These are phyloP conservation scores for Chytriomyces sp. DNA, from an alignment of 192 early-diverging fungal species.

Conservation along the genomic window DNA sequence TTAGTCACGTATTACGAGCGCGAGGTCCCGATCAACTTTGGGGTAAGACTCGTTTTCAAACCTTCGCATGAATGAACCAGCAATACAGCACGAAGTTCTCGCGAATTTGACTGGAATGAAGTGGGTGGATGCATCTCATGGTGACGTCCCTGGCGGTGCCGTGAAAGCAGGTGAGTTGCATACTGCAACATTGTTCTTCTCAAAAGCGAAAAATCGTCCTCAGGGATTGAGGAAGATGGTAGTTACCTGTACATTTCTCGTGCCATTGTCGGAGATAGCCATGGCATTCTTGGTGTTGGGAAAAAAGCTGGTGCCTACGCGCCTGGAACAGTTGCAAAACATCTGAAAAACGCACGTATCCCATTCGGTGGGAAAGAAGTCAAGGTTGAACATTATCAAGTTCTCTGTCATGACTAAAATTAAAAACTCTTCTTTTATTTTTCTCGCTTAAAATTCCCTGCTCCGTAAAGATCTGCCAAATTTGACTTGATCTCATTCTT, in stretches of 20 bases:
- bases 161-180: neutral
- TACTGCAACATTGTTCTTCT: too few relatives aligned
- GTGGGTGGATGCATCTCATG: neutral
- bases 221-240: conserved; percentile 23
- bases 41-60: neutral
- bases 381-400: neutral
- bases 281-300: neutral
- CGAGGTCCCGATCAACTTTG: conserved; percentile 26
- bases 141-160: conserved; percentile 9
- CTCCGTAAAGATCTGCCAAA: too few relatives aligned
- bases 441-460: too few relatives aligned
- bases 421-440: neutral
- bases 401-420: conserved; percentile 13
- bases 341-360: neutral
- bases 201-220: too few relatives aligned
- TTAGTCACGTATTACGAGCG: conserved; percentile 18
- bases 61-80: neutral
- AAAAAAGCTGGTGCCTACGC: neutral
- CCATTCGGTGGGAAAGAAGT: conserved; percentile 22
- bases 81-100: neutral
- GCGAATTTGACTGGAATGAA: neutral
- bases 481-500: too few relatives aligned
- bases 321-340: neutral
- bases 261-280: conserved; percentile 13
- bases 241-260: conserved; percentile 13